Evolutionary conservation across 2,329 filamentous ascomycete genomes (phyloP).

Genomic region (Fusarium concolor): DNA sequence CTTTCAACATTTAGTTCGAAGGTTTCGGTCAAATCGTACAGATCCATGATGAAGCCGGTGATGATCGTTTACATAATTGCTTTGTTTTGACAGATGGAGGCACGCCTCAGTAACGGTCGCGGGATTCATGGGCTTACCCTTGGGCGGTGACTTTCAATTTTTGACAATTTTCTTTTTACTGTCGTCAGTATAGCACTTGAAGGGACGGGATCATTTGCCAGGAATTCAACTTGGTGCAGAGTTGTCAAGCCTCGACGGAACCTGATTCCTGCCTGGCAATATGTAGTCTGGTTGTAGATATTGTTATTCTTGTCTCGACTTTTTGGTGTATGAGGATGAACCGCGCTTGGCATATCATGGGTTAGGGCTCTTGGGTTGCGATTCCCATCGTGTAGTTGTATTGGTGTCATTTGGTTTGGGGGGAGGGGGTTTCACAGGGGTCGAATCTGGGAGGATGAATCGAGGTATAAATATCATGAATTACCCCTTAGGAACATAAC

Average conservation of each 20-base stretch:
- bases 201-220: neutral
- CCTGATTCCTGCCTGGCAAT: slow-evolving; percentile 12
- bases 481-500: slow-evolving; percentile 8
- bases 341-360: slow-evolving; percentile 42
- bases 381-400: slow-evolving; percentile 43
- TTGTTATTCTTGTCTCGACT: slow-evolving; percentile 40
- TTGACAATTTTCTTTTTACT: slow-evolving; percentile 5
- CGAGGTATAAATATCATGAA: slow-evolving; percentile 32
- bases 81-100: slow-evolving; percentile 19
- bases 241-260: slow-evolving; percentile 2
- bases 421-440: slow-evolving; percentile 14
- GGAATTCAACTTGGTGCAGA: slow-evolving; percentile 11
- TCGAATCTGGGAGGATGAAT: slow-evolving; percentile 19
- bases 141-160: slow-evolving; percentile 10
- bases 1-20: neutral
- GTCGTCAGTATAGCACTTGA: slow-evolving; percentile 17
- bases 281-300: slow-evolving; percentile 44
- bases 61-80: slow-evolving; percentile 28
- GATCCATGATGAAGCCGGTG: slow-evolving; percentile 34
- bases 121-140: slow-evolving; percentile 15
- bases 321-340: slow-evolving; percentile 43
- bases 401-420: slow-evolving; percentile 18
- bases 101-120: slow-evolving; percentile 14
- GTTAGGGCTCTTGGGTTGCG: slow-evolving; percentile 35
- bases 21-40: slow-evolving; percentile 10